Conservation (phyloP, 495 filamentous ascomycete genomes). For the Xylaria scruposa region DNA sequence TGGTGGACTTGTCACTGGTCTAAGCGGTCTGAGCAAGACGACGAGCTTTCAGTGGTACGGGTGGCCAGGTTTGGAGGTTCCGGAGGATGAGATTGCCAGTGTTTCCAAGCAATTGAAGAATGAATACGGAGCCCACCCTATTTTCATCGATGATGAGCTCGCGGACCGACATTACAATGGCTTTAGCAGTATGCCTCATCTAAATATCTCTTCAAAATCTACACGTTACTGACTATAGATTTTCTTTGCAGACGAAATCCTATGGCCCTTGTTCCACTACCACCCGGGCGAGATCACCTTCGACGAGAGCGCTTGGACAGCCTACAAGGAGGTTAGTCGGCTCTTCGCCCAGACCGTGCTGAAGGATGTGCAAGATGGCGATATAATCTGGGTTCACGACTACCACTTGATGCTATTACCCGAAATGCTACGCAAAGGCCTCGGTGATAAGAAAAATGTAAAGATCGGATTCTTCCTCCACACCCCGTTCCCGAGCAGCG, state of each 20-base stretch:
- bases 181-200: constrained; percentile 68
- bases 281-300: constrained; percentile 93
- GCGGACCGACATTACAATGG: constrained; percentile 86
- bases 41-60: constrained; percentile 98
- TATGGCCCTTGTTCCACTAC: constrained; percentile 97
- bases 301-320: constrained; percentile 84
- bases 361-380: constrained; percentile 74
- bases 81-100: constrained; percentile 69
- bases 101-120: constrained; percentile 73
- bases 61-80: constrained; percentile 90
- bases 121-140: constrained; percentile 74
- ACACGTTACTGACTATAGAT: background rate
- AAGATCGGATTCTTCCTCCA: constrained; percentile 96
- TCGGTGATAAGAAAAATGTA: constrained; percentile 74
- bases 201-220: no score
- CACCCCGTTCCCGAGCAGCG: constrained; percentile 90
- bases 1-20: constrained; percentile 87
- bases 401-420: constrained; percentile 96
- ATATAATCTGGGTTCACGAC: constrained; percentile 94
- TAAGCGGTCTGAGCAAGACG: constrained; percentile 87
- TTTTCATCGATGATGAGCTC: constrained; percentile 80
- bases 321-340: constrained; percentile 85
- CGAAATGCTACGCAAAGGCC: constrained; percentile 79
- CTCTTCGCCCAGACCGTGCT: constrained; percentile 82
- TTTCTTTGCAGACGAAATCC: constrained; percentile 73